A percentile compares a stretch with the other conserved stretches of the same genome.
Evolutionary conservation across 2,329 filamentous ascomycete genomes (phyloP).

Genomic region (Boeremia exigua): DNA sequence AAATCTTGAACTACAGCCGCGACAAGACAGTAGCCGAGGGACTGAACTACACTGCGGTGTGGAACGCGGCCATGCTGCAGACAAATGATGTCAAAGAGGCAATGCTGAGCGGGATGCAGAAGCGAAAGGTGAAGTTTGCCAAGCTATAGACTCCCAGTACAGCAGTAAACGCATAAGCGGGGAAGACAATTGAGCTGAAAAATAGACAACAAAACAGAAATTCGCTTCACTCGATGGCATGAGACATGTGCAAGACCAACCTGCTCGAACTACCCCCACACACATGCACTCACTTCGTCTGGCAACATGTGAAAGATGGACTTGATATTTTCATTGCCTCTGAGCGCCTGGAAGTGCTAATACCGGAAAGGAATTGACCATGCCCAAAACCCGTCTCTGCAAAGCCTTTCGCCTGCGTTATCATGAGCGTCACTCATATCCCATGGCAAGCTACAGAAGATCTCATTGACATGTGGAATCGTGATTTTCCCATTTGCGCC

Average conservation of each 20-base stretch:
- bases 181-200: not conserved
- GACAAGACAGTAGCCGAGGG: slow-evolving; percentile 80
- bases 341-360: slow-evolving; percentile 52
- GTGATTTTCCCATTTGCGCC: slow-evolving; percentile 45
- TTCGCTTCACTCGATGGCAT: not conserved
- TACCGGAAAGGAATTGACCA: slow-evolving; percentile 45
- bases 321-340: slow-evolving; percentile 53
- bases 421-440: slow-evolving; percentile 45
- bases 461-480: slow-evolving; percentile 40
- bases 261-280: not conserved
- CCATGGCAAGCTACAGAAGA: slow-evolving; percentile 49
- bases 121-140: slow-evolving; percentile 79
- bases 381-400: slow-evolving; percentile 42
- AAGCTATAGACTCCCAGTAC: slow-evolving; percentile 66
- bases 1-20: slow-evolving; percentile 80
- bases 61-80: slow-evolving; percentile 87
- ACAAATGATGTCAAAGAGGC: slow-evolving; percentile 77
- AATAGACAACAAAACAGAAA: not conserved
- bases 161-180: too few relatives aligned
- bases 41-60: slow-evolving; percentile 81
- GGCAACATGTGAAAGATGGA: slow-evolving; percentile 28
- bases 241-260: not conserved
- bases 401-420: slow-evolving; percentile 10
- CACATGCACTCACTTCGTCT: too few relatives aligned
- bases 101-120: slow-evolving; percentile 76